A percentile compares a stretch with the other conserved stretches of the same genome.
Conservation (phyloP, 176 grass and related monocot species). For the Oryza longistaminata region DNA sequence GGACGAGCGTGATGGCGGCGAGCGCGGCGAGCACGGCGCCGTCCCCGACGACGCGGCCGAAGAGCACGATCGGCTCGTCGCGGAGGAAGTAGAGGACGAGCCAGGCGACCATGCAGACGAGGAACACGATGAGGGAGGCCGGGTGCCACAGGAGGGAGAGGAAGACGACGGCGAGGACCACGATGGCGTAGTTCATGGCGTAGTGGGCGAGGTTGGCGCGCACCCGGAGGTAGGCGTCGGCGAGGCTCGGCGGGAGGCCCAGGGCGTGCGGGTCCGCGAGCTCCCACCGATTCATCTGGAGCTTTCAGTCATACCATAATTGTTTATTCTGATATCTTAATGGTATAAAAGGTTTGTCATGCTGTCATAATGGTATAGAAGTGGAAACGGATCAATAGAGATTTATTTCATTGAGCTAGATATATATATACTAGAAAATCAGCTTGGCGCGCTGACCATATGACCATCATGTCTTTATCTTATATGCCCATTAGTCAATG, state of each 20-base stretch:
- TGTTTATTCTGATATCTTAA: too few relatives aligned
- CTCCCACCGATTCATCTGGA: slow-evolving; percentile 24
- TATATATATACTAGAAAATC: too few relatives aligned
- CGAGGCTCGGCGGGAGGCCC: slow-evolving; percentile 59
- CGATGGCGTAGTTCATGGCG: slow-evolving; percentile 97
- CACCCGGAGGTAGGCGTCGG: slow-evolving; percentile 80
- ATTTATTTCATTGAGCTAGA: too few relatives aligned
- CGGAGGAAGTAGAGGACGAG: slow-evolving; percentile 87
- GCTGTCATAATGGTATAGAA: too few relatives aligned
- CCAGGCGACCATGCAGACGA: slow-evolving; percentile 69
- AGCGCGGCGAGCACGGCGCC: slow-evolving; percentile 41
- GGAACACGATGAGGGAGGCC: slow-evolving; percentile 83
- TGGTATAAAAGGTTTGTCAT: too few relatives aligned
- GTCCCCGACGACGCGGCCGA: slow-evolving; percentile 65
- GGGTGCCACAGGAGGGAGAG: slow-evolving; percentile 91
- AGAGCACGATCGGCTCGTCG: slow-evolving; percentile 66
- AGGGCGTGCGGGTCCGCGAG: slow-evolving; percentile 48
- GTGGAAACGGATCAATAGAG: too few relatives aligned
- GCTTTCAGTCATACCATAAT: too few relatives aligned
- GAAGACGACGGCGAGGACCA: slow-evolving; percentile 80
- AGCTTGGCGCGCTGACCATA: too few relatives aligned
- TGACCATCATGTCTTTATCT: too few relatives aligned
- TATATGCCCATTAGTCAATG: too few relatives aligned
- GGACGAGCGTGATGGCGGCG: slow-evolving; percentile 53
- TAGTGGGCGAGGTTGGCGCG: slow-evolving; percentile 77